These are phyloP conservation scores for Petunia hybrid DNA, from an alignment of 305 asterid species.

Conservation along the genomic window DNA sequence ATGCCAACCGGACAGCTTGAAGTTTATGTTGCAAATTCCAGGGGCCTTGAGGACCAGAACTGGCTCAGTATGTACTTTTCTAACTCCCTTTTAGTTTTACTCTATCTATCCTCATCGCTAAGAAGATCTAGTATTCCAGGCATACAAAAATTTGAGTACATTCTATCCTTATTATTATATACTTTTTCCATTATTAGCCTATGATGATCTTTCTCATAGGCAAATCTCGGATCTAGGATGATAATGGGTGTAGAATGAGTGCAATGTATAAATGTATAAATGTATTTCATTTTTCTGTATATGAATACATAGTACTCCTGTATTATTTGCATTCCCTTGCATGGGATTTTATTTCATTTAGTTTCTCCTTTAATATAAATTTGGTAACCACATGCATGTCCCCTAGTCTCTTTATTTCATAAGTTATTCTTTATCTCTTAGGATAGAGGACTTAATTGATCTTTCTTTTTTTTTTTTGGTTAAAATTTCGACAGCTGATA, in stretches of 20 bases:
- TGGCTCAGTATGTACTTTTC: conserved; percentile 10
- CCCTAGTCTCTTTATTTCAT: not conserved
- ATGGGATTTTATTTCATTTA: not conserved
- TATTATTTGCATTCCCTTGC: not conserved
- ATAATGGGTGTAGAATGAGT: too few relatives aligned
- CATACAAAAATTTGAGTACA: too few relatives aligned
- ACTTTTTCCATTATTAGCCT: too few relatives aligned
- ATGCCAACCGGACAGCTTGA: conserved; percentile 19
- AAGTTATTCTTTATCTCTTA: not conserved
- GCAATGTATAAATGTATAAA: too few relatives aligned
- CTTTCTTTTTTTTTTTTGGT: too few relatives aligned
- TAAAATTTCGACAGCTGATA: conserved; percentile 20
- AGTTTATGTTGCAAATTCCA: not conserved
- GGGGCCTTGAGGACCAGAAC: not conserved
- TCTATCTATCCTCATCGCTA: too few relatives aligned
- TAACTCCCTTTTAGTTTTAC: not conserved
- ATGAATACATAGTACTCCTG: too few relatives aligned
- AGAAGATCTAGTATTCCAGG: too few relatives aligned
- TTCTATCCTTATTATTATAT: not conserved
- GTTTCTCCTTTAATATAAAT: not conserved
- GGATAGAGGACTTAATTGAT: not conserved
- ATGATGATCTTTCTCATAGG: too few relatives aligned
- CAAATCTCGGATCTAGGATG: too few relatives aligned
- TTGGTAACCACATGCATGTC: not conserved
- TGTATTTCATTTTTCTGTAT: too few relatives aligned